Percentiles rank a stretch among this genome's conserved stretches.
These are phyloP conservation scores for Adenanthera pavonina DNA, from an alignment of 306 rosid genomes.

Conservation along the genomic window DNA sequence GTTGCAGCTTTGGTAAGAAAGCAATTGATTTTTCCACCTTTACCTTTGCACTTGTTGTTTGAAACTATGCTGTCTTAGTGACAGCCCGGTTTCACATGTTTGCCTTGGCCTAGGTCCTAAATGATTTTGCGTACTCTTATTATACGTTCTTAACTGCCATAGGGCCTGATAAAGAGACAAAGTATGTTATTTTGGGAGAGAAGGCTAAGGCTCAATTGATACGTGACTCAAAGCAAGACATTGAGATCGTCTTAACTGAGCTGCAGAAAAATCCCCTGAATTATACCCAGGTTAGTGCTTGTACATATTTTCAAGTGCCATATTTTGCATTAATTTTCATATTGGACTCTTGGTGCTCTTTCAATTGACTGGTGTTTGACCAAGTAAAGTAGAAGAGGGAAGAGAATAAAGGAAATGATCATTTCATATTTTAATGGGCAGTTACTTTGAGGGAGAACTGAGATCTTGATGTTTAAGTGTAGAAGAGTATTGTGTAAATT, in stretches of 20 bases:
- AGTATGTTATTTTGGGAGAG: constrained; percentile 91
- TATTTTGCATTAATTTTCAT: background rate
- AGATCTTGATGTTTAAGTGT: background rate
- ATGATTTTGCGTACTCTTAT: background rate
- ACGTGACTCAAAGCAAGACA: constrained; percentile 87
- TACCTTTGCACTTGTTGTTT: background rate
- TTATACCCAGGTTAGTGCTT: constrained; percentile 73
- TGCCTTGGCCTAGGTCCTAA: background rate
- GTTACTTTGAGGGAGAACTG: constrained; percentile 10
- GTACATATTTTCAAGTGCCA: background rate
- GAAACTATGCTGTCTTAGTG: background rate
- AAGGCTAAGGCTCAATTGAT: constrained; percentile 89
- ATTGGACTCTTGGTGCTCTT: background rate
- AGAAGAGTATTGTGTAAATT: background rate
- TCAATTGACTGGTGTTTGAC: background rate
- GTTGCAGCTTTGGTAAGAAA: background rate
- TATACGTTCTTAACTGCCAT: constrained; percentile 8
- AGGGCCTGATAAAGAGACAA: constrained; percentile 88
- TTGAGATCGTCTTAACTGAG: constrained; percentile 68
- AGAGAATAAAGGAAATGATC: background rate
- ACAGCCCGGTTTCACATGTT: background rate
- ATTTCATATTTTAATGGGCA: constrained; percentile 5
- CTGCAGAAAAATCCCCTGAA: constrained; percentile 92
- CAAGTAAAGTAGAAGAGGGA: background rate
- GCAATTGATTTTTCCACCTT: background rate